Evolutionary conservation across 805 yeast genomes (phyloP).

Genomic region (Saccharomycopsis sp.): DNA sequence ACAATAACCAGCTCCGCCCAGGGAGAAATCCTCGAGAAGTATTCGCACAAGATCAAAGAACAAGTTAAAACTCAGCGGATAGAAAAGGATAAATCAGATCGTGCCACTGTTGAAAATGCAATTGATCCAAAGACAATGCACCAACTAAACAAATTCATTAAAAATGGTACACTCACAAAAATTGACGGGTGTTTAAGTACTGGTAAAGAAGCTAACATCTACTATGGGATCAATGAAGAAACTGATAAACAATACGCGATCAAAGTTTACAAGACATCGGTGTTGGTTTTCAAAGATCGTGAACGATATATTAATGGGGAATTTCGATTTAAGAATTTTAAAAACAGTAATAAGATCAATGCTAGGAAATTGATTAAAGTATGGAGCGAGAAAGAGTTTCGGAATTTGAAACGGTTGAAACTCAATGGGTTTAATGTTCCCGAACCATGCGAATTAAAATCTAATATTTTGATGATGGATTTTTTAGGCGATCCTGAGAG

Average conservation of each 20-base stretch:
- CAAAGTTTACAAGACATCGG: constrained; percentile 93
- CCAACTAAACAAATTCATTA: constrained; percentile 74
- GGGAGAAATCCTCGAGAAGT: constrained; percentile 50
- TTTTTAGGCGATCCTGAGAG: constrained; percentile 38
- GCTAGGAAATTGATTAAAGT: constrained; percentile 96
- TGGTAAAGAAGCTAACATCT: constrained; percentile 98
- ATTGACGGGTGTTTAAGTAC: constrained; percentile 93
- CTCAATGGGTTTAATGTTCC: constrained; percentile 86
- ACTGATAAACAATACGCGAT: constrained; percentile 65
- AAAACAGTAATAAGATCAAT: constrained; percentile 66
- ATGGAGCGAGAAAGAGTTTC: constrained; percentile 98
- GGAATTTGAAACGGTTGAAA: constrained; percentile 81
- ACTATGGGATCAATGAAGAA: constrained; percentile 55
- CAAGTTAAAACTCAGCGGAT: constrained; percentile 49
- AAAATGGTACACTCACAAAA: constrained; percentile 74
- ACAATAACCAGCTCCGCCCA: constrained; percentile 19
- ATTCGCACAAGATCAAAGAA: constrained; percentile 56
- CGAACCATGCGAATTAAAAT: constrained; percentile 78
- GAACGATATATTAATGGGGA: constrained; percentile 97
- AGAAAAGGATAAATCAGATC: constrained; percentile 76
- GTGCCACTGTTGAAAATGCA: constrained; percentile 97
- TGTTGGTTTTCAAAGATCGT: constrained; percentile 92
- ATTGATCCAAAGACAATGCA: constrained; percentile 88
- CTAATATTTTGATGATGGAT: constrained; percentile 94
- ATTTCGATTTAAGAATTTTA: constrained; percentile 79